Evolutionary conservation across 441 rosid genomes (phyloP), one percentile per base, ranked within the genome.

Genomic region (Pelargonium cotyledonis): DNA sequence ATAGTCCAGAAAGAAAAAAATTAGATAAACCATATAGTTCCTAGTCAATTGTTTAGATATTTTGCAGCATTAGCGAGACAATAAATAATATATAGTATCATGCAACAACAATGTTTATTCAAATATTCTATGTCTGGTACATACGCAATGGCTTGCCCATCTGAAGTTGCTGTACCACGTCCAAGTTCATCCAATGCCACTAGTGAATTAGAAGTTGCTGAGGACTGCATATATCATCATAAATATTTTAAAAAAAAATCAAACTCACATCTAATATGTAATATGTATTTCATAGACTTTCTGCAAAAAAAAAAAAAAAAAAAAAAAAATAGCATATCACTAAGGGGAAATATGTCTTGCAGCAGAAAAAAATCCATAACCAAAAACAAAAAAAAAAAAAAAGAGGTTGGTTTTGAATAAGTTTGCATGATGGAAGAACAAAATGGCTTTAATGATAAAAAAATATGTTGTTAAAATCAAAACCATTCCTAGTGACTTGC

Each of bases 61-160:
- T 10, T 38, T 9, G 61, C 21, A 63, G 44, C 55, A 66, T 21
- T 4, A 29, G 26, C 21, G 12, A 41, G 69, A 71, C 41, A 64
- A 69, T 65, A 29, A 63, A 71, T 55, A 21, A 21, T 68, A 21
- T 68, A 15, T 5, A 11, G 12, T 15, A 63, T 51, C 66, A 41
- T 12, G 16, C 21, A 43, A 29, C 49, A 66, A 46, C 21, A 47
- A 14, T 49, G 43, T 21, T 26, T 16, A 46, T 15, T 18, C 23
- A 69, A 63, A 16, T 62, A 58, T 65, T 69, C 21, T 23, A 53
- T n/a, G 62, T 55, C 60, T 12, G 68, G 65, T 55, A 81, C 90
- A 58, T 83, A 92, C 98, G 98, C 99, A 80, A 95, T 95, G 77
- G 99, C 99, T 81, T 95, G 98, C 76, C 99, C 99, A 82, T 95